Base-by-base conservation (phyloP, 768 basidiomycete species). In the Rhodosporidiobolus odoratus region DNA sequence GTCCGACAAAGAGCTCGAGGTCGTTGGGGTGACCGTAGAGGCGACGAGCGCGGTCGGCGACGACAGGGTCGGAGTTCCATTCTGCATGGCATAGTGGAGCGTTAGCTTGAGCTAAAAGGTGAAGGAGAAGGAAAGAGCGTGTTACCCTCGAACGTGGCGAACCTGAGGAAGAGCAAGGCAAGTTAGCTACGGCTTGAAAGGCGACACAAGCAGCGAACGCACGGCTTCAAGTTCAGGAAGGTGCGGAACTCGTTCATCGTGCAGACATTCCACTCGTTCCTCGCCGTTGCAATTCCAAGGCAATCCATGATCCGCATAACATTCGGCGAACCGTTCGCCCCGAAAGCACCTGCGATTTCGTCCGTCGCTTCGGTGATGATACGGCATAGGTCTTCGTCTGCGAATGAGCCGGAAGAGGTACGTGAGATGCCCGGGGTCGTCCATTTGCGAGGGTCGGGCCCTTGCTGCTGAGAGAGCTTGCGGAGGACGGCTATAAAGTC, bases 11-110 rank as follows among this genome's bases (percentile, higher is more conserved):
- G 19, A 92, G 84, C 77, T 92, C 91, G 40, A 92, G 84, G 77
- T 89, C 88, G 75, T 92, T 85, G 30, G 91, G 88, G 73, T 90
- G 83, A 50, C 82, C 83, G 77, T 92, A 92, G 23, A 92, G 82
- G 17, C 83, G 80, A 58, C 84, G 82, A 0, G 90, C 91, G 4
- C 50, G 30, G 62, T 43, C 32, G 13, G 65, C 61, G 60, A 74
- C 66, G 64, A 65, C 45, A 15, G 65, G 65, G 63, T 81, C 72
- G 0, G 77, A 63, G 67, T 82, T 82, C 81, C 81, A 82, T 30
- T 81, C 79, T 74, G 65, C 30, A 62, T 32, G 8, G 47, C 8
- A 25, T 27, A 6, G 25, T 12, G 19, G 37, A 27, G 34, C 0
- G 50, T 5, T n/a, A 30, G 15, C 41, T 40, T 35, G 32, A 54